A percentile compares a stretch with the other conserved stretches of the same genome.
Conservation (phyloP, 2,329 filamentous ascomycete genomes). For the Xylariaceae sp. region DNA sequence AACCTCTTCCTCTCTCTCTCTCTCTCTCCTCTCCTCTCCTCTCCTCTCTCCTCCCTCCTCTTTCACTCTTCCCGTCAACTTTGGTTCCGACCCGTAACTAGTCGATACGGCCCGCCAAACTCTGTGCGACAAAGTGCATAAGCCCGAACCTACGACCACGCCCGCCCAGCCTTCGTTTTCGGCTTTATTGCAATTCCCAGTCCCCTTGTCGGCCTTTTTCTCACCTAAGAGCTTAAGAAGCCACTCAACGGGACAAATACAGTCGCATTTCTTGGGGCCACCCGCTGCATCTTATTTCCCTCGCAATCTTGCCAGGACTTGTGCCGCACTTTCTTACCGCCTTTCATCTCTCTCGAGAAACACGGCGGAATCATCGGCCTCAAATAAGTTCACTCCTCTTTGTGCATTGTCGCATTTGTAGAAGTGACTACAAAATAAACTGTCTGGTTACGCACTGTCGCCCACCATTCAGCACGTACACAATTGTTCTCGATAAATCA, state of each 20-base stretch:
- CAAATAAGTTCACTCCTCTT: slow-evolving; percentile 1
- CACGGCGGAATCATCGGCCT: slow-evolving; percentile 5
- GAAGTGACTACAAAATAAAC: background rate
- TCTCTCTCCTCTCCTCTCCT: slow-evolving; percentile 16
- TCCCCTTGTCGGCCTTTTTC: slow-evolving; percentile 25
- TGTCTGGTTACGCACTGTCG: slow-evolving; percentile 4
- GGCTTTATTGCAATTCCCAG: slow-evolving; percentile 27
- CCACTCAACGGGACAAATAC: slow-evolving; percentile 31
- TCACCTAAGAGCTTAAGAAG: slow-evolving; percentile 28
- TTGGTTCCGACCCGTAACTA: too few relatives aligned
- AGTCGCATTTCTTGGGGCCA: too few relatives aligned
- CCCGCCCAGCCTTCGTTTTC: slow-evolving; percentile 30
- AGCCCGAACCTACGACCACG: slow-evolving; percentile 34
- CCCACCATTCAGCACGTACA: slow-evolving; percentile 15
- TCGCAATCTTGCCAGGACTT: slow-evolving; percentile 8
- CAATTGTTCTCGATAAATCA: slow-evolving; percentile 14
- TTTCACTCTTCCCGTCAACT: slow-evolving; percentile 22
- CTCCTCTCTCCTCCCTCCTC: slow-evolving; percentile 15
- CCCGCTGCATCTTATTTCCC: too few relatives aligned
- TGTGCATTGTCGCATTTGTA: slow-evolving; percentile 7
- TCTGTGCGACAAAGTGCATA: slow-evolving; percentile 35
- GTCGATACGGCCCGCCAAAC: slow-evolving; percentile 33
- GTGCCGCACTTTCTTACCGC: slow-evolving; percentile 24
- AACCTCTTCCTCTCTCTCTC: slow-evolving; percentile 14
- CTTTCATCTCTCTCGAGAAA: slow-evolving; percentile 15